Conservation (phyloP, 73 alveolate species). For the Symbiodinium pilosum region DNA sequence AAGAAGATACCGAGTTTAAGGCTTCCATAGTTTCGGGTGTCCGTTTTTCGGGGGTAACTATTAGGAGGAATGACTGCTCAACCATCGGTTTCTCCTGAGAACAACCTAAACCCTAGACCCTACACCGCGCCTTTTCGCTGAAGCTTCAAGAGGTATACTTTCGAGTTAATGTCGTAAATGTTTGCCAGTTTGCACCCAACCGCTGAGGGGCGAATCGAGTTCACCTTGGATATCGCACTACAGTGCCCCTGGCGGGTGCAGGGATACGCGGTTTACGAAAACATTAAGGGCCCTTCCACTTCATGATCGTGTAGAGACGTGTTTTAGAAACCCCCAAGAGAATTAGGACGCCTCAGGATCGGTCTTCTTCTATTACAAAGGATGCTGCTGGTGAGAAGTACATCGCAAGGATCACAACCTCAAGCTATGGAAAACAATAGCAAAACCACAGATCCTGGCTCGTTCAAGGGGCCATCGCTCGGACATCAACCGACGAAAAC, state of each 20-base stretch:
- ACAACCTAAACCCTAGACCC: not conserved
- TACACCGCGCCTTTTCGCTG: constrained; percentile 40
- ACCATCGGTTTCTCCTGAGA: not conserved
- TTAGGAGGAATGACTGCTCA: not conserved
- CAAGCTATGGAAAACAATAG: not conserved
- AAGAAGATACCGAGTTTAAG: too few relatives aligned
- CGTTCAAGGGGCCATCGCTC: constrained; percentile 96
- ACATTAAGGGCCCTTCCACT: too few relatives aligned
- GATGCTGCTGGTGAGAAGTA: not conserved
- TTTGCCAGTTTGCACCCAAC: constrained; percentile 96
- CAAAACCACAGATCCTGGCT: too few relatives aligned
- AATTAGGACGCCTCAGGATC: too few relatives aligned
- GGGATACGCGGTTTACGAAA: too few relatives aligned
- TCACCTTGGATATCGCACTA: constrained; percentile 14
- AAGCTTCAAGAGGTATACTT: constrained; percentile 95
- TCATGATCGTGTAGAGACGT: too few relatives aligned
- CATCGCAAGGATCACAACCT: not conserved
- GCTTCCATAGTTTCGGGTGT: too few relatives aligned
- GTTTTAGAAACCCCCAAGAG: too few relatives aligned
- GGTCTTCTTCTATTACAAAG: too few relatives aligned
- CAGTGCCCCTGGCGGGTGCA: not conserved
- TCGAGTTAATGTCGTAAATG: constrained; percentile 97
- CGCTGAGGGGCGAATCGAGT: constrained; percentile 95
- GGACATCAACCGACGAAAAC: constrained; percentile 97
- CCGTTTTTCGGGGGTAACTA: too few relatives aligned